phyloP scores from a whole-genome alignment of 768 basidiomycete genomes.

The Lentinula guzmanii region DNA sequence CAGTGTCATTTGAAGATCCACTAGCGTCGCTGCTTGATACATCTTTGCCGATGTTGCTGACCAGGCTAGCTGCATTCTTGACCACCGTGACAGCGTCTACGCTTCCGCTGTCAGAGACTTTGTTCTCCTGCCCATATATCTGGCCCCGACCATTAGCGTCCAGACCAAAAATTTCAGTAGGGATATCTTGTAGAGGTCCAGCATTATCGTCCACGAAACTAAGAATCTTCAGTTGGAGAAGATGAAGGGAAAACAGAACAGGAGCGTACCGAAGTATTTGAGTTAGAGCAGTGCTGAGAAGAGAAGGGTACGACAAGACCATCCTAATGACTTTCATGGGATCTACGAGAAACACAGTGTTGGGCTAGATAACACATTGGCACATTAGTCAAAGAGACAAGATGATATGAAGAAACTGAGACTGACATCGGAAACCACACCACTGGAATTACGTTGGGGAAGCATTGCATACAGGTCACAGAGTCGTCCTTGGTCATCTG shows the following conservation, averaged over 20 bases:
- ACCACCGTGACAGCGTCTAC: background rate
- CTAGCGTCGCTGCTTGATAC: background rate
- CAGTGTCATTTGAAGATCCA: background rate
- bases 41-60: background rate
- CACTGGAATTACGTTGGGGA: background rate
- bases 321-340: background rate
- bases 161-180: background rate
- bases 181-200: slow-evolving; percentile 1
- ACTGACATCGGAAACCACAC: background rate
- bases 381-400: background rate
- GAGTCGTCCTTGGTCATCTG: background rate
- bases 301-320: background rate
- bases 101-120: background rate
- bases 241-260: background rate
- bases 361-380: background rate
- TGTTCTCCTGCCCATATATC: background rate
- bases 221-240: background rate
- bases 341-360: slow-evolving; percentile 4
- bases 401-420: background rate
- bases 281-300: background rate
- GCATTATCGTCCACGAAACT: slow-evolving; percentile 1
- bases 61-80: background rate
- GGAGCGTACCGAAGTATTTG: slow-evolving; percentile 4
- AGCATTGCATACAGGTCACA: slow-evolving; percentile 1
- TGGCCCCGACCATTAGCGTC: background rate